These are phyloP conservation scores for Drechslera avenae DNA, from an alignment of 2,329 filamentous ascomycete genomes.

Conservation along the genomic window DNA sequence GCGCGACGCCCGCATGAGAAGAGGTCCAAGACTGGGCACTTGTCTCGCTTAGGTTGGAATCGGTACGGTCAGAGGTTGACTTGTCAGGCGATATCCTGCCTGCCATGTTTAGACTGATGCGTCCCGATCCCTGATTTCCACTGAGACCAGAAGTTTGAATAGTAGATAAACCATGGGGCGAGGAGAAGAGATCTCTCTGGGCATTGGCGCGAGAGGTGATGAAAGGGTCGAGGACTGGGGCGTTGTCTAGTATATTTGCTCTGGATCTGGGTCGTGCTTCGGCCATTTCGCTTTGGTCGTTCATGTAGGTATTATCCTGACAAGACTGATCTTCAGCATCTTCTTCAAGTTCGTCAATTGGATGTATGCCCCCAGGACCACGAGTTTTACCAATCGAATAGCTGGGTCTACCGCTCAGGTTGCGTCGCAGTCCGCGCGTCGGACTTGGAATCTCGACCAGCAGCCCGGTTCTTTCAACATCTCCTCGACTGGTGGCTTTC, in stretches of 20 bases:
- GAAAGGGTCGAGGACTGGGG: slow-evolving; percentile 50
- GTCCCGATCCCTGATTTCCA: slow-evolving; percentile 11
- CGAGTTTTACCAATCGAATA: slow-evolving; percentile 58
- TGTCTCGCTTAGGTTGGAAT: slow-evolving; percentile 61
- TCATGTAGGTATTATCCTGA: slow-evolving; percentile 23
- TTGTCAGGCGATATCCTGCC: slow-evolving; percentile 56
- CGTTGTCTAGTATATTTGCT: slow-evolving; percentile 35
- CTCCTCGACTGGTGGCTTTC: slow-evolving; percentile 36
- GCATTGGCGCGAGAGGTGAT: slow-evolving; percentile 44
- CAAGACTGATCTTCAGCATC: slow-evolving; percentile 44
- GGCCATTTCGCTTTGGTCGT: slow-evolving; percentile 31
- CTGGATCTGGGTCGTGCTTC: slow-evolving; percentile 24
- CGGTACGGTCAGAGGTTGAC: slow-evolving; percentile 56
- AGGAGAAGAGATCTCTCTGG: too few relatives aligned
- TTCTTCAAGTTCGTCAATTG: slow-evolving; percentile 67
- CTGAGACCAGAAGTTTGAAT: slow-evolving; percentile 2
- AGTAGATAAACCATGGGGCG: too few relatives aligned
- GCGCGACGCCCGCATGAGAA: slow-evolving; percentile 47
- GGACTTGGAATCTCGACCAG: slow-evolving; percentile 56
- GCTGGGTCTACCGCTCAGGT: slow-evolving; percentile 42
- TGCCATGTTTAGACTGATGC: slow-evolving; percentile 26
- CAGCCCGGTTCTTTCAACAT: slow-evolving; percentile 54
- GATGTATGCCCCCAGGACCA: slow-evolving; percentile 62
- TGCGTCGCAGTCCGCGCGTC: slow-evolving; percentile 54
- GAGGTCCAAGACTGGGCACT: slow-evolving; percentile 55